Base-by-base conservation (phyloP, 352 stramenopile genomes). In the Globisporangium okanoganense region DNA sequence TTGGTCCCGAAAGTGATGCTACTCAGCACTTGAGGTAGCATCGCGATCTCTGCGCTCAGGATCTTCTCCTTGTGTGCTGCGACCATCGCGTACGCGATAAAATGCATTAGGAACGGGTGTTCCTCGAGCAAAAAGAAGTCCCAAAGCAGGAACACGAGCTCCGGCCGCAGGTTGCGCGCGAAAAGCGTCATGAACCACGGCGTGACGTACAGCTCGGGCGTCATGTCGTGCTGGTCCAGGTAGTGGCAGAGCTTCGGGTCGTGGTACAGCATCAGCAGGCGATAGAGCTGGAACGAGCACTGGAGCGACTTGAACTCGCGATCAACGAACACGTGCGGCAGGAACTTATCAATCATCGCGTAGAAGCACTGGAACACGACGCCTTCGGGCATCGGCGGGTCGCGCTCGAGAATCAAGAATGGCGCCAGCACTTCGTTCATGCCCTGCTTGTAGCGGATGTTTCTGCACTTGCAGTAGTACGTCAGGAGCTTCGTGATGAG, bases 111-210 rank as follows among this genome's bases (percentile, higher is more conserved):
- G 49, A 89, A 93, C 60, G 88, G 88, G 41, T 97, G 86, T 67
- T 94, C 80, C 47, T 97, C 73, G 16, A 97, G 70, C 7, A 98
- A 56, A 47, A 97, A 97, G 65, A 94, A 93, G 61, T 98, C 92
- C 92, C 92, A 98, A 0, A 97, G 70, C 62, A 76, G 69, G 55
- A 95, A 94, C 14, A 96, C 71, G 22, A 92, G 69, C 2, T 90
- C 75, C 0, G 78, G 79, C 25, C 78, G 67, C 33, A 97, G 62
- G 10, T 81, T 94, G 24, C 88, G 75, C 25, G 92, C 87, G 73
- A 98, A 97, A 3, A 98, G 75, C 65, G 92, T 98, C 77, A 98
- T 95, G 67, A 98, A 96, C 92, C 91, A 97, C 20, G 91, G 91
- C 36, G 90, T 97, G 6, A 96, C 88, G 65, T 98, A 98, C 2